A percentile compares a stretch with the other conserved stretches of the same genome.
Conservation (phyloP, 2,329 filamentous ascomycete genomes). For the Escovopsis weberi region DNA sequence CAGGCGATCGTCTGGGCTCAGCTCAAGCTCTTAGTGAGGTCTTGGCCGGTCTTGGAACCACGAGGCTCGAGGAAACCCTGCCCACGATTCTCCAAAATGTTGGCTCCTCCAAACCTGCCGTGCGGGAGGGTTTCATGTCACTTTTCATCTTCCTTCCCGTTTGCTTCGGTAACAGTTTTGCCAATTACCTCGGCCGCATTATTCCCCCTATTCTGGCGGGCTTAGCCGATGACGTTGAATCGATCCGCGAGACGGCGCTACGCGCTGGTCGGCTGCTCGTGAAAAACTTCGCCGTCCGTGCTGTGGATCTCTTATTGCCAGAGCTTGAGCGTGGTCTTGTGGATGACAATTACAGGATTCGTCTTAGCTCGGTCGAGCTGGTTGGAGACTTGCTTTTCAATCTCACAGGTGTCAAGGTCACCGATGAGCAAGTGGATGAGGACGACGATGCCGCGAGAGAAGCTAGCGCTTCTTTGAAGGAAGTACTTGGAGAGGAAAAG, state of each 20-base stretch:
- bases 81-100: constrained; percentile 96
- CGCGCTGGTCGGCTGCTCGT: constrained; percentile 86
- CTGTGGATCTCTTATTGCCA: constrained; percentile 84
- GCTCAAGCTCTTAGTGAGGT: constrained; percentile 95
- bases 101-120: constrained; percentile 73
- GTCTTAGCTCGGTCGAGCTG: constrained; percentile 93
- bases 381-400: constrained; percentile 97
- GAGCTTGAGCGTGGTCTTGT: constrained; percentile 91
- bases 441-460: constrained; percentile 67
- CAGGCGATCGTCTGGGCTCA: constrained; percentile 88
- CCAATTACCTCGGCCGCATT: constrained; percentile 86
- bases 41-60: constrained; percentile 82
- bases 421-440: constrained; percentile 60
- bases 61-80: constrained; percentile 84
- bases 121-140: constrained; percentile 98
- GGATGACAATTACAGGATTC: constrained; percentile 95
- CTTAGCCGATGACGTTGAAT: constrained; percentile 88
- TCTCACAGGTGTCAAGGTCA: constrained; percentile 81
- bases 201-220: constrained; percentile 91
- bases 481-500: constrained; percentile 89
- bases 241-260: constrained; percentile 91
- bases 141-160: constrained; percentile 98
- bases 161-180: constrained; percentile 97
- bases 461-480: constrained; percentile 82
- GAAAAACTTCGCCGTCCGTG: constrained; percentile 94